A percentile compares a stretch with the other conserved stretches of the same genome.
Conservation (phyloP, 2,329 filamentous ascomycete genomes). For the Canariomyces notabilis region DNA sequence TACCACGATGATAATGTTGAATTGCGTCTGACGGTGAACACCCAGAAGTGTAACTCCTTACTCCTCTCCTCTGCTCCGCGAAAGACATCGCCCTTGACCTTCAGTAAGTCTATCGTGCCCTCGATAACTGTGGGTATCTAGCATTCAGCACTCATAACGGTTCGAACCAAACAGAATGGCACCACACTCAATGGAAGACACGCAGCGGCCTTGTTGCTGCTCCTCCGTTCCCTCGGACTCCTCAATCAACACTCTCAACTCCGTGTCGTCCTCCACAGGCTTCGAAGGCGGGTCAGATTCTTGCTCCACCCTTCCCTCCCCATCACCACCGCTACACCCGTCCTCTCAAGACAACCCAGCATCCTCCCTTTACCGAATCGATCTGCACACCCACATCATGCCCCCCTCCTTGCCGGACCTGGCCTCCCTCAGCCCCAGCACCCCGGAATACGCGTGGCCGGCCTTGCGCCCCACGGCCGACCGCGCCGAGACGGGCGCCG, state of each 20-base stretch:
- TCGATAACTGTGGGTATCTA: no score
- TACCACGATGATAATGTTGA: neutral
- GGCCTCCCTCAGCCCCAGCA: slow-evolving; percentile 40
- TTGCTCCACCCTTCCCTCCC: neutral
- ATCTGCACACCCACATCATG: slow-evolving; percentile 37
- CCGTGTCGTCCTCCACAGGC: no score
- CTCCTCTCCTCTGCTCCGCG: neutral
- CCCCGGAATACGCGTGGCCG: slow-evolving; percentile 31
- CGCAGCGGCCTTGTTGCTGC: slow-evolving; percentile 5
- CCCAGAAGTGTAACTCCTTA: neutral
- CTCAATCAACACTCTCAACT: neutral
- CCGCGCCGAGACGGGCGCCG: slow-evolving; percentile 13
- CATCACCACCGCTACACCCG: neutral
- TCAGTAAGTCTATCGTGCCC: no score
- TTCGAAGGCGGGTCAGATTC: no score
- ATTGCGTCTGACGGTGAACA: neutral
- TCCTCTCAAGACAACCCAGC: slow-evolving; percentile 9
- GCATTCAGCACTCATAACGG: no score
- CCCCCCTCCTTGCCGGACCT: slow-evolving; percentile 35
- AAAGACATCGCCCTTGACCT: no score
- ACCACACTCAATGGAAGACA: slow-evolving; percentile 7
- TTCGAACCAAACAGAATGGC: slow-evolving; percentile 12
- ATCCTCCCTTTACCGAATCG: slow-evolving; percentile 30
- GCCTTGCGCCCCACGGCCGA: slow-evolving; percentile 25
- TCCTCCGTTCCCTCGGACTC: neutral